phyloP scores from a whole-genome alignment of 2,329 filamentous ascomycete species.

The Elsinoe necatrix region DNA sequence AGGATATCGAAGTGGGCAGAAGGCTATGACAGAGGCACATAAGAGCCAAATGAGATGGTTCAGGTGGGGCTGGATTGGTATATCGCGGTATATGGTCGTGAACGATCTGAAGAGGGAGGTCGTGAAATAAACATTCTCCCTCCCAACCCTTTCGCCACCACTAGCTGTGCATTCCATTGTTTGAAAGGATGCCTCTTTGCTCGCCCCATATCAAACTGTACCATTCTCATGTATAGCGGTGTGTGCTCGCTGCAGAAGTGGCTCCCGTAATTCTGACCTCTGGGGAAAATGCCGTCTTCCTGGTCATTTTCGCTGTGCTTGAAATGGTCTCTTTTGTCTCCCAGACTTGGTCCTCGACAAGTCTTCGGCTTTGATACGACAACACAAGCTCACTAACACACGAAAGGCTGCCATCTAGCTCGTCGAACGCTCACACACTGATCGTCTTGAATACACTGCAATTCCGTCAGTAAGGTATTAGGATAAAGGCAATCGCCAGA shows the following conservation, averaged over 20 bases:
- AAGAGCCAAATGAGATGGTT: conserved; percentile 98
- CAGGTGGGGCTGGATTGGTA: conserved; percentile 83
- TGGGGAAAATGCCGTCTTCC: no score
- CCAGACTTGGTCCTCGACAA: no score
- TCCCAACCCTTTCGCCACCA: background rate
- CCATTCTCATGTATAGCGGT: no score
- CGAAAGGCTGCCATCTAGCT: no score
- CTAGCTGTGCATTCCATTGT: background rate
- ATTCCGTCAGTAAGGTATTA: background rate
- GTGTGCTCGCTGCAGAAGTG: no score
- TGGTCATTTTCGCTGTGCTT: no score
- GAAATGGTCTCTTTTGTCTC: no score
- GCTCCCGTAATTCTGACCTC: no score
- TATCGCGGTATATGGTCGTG: conserved; percentile 90
- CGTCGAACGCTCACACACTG: conserved; percentile 26
- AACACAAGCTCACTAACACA: no score
- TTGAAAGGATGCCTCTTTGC: background rate
- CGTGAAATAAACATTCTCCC: conserved; percentile 24
- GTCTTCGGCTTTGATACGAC: no score
- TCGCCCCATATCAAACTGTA: no score
- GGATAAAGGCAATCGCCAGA: conserved; percentile 27
- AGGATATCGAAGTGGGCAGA: conserved; percentile 60
- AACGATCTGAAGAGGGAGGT: conserved; percentile 70
- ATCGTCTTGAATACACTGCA: conserved; percentile 34
- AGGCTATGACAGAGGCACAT: conserved; percentile 84